Conservation (phyloP, 73 alveolate species). For the Tetrahymena borealis region DNA sequence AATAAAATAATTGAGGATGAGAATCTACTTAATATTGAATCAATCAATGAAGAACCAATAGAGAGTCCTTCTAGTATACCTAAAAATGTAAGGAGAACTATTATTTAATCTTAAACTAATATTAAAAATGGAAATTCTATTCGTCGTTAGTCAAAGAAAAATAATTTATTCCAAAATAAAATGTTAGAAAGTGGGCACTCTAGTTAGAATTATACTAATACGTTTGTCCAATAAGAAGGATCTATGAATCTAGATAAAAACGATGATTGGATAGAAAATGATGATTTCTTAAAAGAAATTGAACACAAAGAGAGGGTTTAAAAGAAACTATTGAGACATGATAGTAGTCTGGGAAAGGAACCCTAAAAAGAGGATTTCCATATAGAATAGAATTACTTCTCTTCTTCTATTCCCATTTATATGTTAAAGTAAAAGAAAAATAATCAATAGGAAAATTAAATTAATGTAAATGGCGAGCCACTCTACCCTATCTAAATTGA, state of each 20-base stretch:
- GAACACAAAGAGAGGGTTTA: not conserved
- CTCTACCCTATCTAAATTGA: not conserved
- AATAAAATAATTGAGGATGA: not conserved
- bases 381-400: not conserved
- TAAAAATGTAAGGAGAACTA: not conserved
- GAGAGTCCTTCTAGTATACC: no score
- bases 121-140: no score
- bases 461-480: not conserved
- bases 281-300: not conserved
- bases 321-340: not conserved
- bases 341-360: not conserved
- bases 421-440: not conserved
- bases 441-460: not conserved
- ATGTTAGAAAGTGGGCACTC: not conserved
- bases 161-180: not conserved
- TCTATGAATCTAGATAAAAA: no score
- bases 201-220: not conserved
- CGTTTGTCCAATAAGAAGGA: no score
- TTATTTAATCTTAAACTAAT: no score
- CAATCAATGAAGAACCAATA: not conserved
- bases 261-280: not conserved
- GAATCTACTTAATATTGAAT: not conserved
- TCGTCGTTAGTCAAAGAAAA: no score
- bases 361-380: not conserved
- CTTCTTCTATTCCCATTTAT: not conserved